Base-by-base conservation (phyloP, 1,139 yeast species). In the Taiozyma sp. region DNA sequence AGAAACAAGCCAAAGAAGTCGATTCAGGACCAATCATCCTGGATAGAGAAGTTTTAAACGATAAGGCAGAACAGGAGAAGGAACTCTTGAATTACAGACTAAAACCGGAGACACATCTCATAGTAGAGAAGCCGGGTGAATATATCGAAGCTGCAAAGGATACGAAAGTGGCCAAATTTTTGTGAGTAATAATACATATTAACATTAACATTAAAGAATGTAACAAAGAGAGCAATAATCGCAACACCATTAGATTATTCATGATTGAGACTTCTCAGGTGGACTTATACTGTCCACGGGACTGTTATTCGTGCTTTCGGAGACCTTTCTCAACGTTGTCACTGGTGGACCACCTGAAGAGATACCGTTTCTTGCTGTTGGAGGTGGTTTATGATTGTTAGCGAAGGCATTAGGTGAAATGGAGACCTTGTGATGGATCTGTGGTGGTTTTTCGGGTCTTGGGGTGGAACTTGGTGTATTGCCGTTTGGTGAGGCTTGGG, bases 71-170 rank as follows among this genome's bases (percentile, higher is more conserved):
- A 43, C 53, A 53, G 29, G 72, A 68, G 47, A 57, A 60, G 47
- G 62, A 66, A 28, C 50, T 62, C 8, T 19, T 52, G n/a, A 56
- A 58, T 14, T 69, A 63, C 48, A 58, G 55, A 42, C 62, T 68
- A 5, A 56, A 62, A 2, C 65, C 70, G 9, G 64, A 64, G 11
- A 53, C 55, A 10, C 73, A 69, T 50, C 51, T 68, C 5, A 62
- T 70, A 14, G 70, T 69, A 19, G 67, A 65, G 32, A 62, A 53
- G 1, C 71, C 73, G 2, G 74, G 74, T 16, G 71, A 68, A 24
- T 61, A 66, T 32, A 59, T 57, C 11, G 61, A 58, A 7, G 66
- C 69, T 6, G 71, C 70, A 4, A 64, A 63, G 49, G 68, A 63
- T 22, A 67, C 67, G 2, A 57, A 60, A 40, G 61, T 69, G 6